Evolutionary conservation across 2,329 filamentous ascomycete genomes (phyloP).

Genomic region (Colletotrichum tamarilloi): DNA sequence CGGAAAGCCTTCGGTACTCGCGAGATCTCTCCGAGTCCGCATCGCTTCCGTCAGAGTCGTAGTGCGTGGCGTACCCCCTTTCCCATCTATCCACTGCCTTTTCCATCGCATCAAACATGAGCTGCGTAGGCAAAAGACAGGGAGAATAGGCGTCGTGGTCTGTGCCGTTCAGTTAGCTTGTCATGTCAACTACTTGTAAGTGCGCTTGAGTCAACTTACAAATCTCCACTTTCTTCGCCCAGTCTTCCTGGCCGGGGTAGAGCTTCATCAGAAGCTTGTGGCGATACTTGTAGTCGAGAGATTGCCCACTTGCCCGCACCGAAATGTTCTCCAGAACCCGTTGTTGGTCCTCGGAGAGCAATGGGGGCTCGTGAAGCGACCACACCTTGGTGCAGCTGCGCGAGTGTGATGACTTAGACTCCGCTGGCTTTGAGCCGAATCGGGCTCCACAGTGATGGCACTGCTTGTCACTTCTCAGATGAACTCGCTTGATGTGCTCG

Average conservation of each 20-base stretch:
- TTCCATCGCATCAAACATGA: constrained; percentile 34
- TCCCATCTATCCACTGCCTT: constrained; percentile 32
- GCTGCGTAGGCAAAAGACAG: constrained; percentile 26
- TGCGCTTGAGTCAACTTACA: constrained; percentile 3
- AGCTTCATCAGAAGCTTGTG: constrained; percentile 34
- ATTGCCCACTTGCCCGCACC: constrained; percentile 27
- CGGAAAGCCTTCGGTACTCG: constrained; percentile 25
- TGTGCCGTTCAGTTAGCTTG: neutral
- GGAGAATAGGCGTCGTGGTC: constrained; percentile 33
- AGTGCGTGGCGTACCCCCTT: constrained; percentile 22
- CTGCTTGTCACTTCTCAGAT: constrained; percentile 33
- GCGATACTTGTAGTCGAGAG: constrained; percentile 32
- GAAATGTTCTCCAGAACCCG: constrained; percentile 29
- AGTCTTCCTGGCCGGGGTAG: constrained; percentile 31
- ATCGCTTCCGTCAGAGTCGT: constrained; percentile 32
- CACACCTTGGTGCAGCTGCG: constrained; percentile 26
- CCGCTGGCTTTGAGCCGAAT: constrained; percentile 28
- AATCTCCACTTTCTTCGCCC: constrained; percentile 30
- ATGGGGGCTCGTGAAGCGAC: constrained; percentile 23
- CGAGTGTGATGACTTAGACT: constrained; percentile 31
- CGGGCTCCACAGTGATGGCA: constrained; percentile 31
- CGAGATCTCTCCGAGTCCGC: constrained; percentile 28
- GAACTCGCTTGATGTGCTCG: constrained; percentile 32
- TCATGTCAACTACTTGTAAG: too few relatives aligned
- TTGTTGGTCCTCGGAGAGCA: constrained; percentile 27